Base-by-base conservation (phyloP, 202 grass and related monocot genomes). In the Miscanthus sacchariflorus region DNA sequence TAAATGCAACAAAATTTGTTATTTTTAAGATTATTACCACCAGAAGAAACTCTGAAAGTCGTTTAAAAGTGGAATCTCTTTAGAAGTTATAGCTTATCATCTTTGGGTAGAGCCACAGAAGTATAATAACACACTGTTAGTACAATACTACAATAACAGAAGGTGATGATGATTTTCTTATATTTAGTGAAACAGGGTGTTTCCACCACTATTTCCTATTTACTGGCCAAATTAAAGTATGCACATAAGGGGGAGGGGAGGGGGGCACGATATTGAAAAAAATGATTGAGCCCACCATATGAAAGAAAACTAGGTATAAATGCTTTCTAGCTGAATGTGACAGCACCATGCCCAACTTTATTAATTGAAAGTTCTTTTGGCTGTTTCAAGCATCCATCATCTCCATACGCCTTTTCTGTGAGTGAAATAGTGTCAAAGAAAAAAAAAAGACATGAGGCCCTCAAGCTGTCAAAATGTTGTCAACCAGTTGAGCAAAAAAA, bases 341-440 rank as follows among this genome's bases (percentile, higher is more conserved):
- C 56, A 35, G 24, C 46, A 48, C 3, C 0, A 9, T 79, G 96
- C 23, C 96, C 94, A 70, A 96, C 94, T 95, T 96, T 99, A 88
- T 96, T 99, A 70, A 99, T 99, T 67, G 96, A 99, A 59, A 99
- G 86, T 89, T 99, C 94, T 77, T 96, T 99, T 77, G 91, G 78
- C 80, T 96, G 96, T 75, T 91, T 94, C 89, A 99, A 89, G 69
- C 58, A 90, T 83, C 96, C 96, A 89, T 96, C 91, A 63, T 92
- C 92, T 85, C 92, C 96, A 80, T 87, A 96, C 82, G 96, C 92
- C 77, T 96, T 99, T 69, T 99, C 94, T 99, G 85, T 74, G 76
- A 86, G 14, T 86, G 78, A 17, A 84, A 65, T 2, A 76, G 6
- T 68, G 27, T 49, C 12, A 66, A 80, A 15, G 9, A 8, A 70